These are phyloP conservation scores for Kockiozyma suomiensis DNA, from an alignment of 805 yeast species.

Conservation along the genomic window DNA sequence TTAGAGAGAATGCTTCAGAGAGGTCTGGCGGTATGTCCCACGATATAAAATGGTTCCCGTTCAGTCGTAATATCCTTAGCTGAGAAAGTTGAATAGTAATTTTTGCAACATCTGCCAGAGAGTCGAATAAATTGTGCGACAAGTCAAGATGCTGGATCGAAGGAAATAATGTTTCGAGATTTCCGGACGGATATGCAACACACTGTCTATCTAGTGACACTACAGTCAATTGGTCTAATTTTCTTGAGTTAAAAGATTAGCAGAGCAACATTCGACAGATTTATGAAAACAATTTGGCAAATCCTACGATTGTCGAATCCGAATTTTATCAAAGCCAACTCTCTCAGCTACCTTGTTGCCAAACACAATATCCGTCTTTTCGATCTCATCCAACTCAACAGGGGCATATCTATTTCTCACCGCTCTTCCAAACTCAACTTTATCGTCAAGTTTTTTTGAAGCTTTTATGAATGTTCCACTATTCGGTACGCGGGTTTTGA, in stretches of 20 bases:
- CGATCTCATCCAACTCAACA: slow-evolving; percentile 38
- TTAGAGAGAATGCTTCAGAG: slow-evolving; percentile 7
- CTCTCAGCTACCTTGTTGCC: slow-evolving; percentile 63
- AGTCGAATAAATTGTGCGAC: slow-evolving; percentile 58
- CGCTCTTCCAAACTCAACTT: slow-evolving; percentile 51
- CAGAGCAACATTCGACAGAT: too few relatives aligned
- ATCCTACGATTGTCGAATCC: slow-evolving; percentile 18
- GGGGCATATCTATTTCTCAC: slow-evolving; percentile 53
- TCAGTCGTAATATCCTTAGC: slow-evolving; percentile 52
- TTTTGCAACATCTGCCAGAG: slow-evolving; percentile 46
- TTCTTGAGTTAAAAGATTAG: slow-evolving; percentile 23
- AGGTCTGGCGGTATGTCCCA: slow-evolving; percentile 15
- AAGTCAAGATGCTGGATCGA: slow-evolving; percentile 52
- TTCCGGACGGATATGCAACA: slow-evolving; percentile 38
- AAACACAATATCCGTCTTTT: slow-evolving; percentile 46
- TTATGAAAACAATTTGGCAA: too few relatives aligned
- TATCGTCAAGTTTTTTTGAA: slow-evolving; percentile 40
- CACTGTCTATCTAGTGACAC: slow-evolving; percentile 54
- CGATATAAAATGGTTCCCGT: slow-evolving; percentile 44
- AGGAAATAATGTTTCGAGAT: slow-evolving; percentile 18
- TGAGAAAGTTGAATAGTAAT: slow-evolving; percentile 46
- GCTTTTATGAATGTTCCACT: slow-evolving; percentile 69
- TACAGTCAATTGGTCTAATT: slow-evolving; percentile 50
- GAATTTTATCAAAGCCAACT: slow-evolving; percentile 61
- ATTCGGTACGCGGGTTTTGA: slow-evolving; percentile 45